phyloP scores from a whole-genome alignment of 2,329 filamentous ascomycete species.

The Lachnellula suecica region DNA sequence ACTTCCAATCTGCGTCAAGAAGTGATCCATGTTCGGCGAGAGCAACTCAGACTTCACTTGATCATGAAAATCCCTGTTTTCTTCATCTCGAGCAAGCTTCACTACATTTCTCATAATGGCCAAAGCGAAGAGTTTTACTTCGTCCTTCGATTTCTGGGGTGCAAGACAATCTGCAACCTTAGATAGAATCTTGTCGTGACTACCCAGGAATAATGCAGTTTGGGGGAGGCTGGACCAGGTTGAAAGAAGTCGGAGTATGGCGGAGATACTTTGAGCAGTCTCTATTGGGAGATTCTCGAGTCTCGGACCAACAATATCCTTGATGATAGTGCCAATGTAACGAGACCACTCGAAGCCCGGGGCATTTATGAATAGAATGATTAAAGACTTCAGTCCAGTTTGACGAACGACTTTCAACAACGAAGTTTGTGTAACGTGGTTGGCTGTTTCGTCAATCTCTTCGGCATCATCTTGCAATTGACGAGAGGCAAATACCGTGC shows the following conservation, averaged over 20 bases:
- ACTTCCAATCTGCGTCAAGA: slow-evolving; percentile 66
- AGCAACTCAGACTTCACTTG: slow-evolving; percentile 57
- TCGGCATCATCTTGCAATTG: slow-evolving; percentile 44
- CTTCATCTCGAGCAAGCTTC: slow-evolving; percentile 55
- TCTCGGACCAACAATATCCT: slow-evolving; percentile 74
- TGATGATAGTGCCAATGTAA: slow-evolving; percentile 70
- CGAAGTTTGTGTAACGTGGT: slow-evolving; percentile 44
- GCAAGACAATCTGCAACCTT: slow-evolving; percentile 72
- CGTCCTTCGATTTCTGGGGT: slow-evolving; percentile 74
- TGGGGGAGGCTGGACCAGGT: slow-evolving; percentile 73
- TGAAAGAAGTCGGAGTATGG: slow-evolving; percentile 74
- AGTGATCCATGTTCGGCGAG: slow-evolving; percentile 54
- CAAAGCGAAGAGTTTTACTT: slow-evolving; percentile 81
- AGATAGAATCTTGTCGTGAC: slow-evolving; percentile 60
- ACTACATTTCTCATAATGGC: slow-evolving; percentile 72
- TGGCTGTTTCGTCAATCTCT: slow-evolving; percentile 35
- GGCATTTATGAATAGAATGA: slow-evolving; percentile 73
- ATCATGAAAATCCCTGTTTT: slow-evolving; percentile 44
- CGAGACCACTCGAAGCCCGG: slow-evolving; percentile 68
- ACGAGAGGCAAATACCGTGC: slow-evolving; percentile 69
- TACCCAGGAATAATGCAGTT: slow-evolving; percentile 65
- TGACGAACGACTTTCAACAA: slow-evolving; percentile 67
- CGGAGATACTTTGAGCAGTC: slow-evolving; percentile 86
- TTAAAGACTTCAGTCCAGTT: slow-evolving; percentile 79
- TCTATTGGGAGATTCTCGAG: slow-evolving; percentile 78